Evolutionary conservation across 2,329 filamentous ascomycete species (phyloP), one percentile per base, ranked within the genome.

Genomic region (Xylaria sp.): DNA sequence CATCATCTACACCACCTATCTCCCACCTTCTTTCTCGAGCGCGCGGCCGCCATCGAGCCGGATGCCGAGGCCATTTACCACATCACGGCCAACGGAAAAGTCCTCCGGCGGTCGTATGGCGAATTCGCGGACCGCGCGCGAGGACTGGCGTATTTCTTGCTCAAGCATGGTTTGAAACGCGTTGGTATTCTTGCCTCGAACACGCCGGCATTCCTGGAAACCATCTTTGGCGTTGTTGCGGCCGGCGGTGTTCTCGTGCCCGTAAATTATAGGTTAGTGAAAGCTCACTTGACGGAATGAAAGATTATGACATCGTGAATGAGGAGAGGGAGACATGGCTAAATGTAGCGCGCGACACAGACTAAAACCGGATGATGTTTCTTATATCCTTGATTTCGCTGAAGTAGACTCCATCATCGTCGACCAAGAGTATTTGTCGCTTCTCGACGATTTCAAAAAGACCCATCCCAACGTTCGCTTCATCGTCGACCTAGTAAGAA

Each of bases 181-280:
- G 92, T 98, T 5, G 96, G 96, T 6, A 91, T 99, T 57, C 84
- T 99, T 12, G 91, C 90, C 9, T 93, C 96, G 2, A 99, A 99
- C 79, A 99, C 96, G 0, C 96, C 96, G 0, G 94, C 94, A 0
- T 98, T 98, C 75, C 84, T 99, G 32, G 95, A 98, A 81, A 88
- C 90, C 6, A 93, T 97, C 70, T 99, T 93, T 77, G 96, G 92
- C 1, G 91, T 98, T 73, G 91, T 90, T 0, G 94, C 92, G 0
- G 92, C 92, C 0, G 93, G 93, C 1, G 92, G 86, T 8, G 88
- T 97, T 27, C 89, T 94, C 69, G 92, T 97, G 62, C 86, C 87
- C 1, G 86, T 80, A 32, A 89, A 89, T 75, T 87, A 87, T 75
- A 78, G 85, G 70, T 79, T 50, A 64, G 75, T 48, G 16, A 13